These are phyloP conservation scores for Pleurotus citrinopileatus DNA, from an alignment of 768 basidiomycete genomes.

Conservation along the genomic window DNA sequence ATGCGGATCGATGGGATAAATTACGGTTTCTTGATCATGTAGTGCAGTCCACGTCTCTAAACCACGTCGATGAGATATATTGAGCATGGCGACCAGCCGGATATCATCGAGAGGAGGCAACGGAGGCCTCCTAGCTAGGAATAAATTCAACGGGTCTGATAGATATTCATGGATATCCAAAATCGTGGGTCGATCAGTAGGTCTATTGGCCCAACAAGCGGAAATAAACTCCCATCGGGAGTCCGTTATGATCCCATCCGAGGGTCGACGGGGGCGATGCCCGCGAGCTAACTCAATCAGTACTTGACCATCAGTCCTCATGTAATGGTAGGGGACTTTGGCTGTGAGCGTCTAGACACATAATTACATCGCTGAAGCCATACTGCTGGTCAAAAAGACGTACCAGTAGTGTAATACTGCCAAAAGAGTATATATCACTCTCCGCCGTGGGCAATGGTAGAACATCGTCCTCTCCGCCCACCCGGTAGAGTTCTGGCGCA, in stretches of 20 bases:
- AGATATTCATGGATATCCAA: neutral
- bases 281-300: constrained; percentile 1
- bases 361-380: neutral
- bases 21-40: neutral
- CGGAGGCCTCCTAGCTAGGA: neutral
- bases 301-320: constrained; percentile 7
- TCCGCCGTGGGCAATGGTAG: neutral
- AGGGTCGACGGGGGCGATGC: neutral
- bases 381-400: neutral
- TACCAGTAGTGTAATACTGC: constrained; percentile 2
- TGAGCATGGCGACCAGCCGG: neutral
- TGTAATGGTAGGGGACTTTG: constrained; percentile 6
- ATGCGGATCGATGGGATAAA: neutral
- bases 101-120: neutral
- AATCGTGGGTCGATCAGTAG: neutral
- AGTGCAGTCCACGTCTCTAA: constrained; percentile 2
- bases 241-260: neutral
- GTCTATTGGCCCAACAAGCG: constrained; percentile 1
- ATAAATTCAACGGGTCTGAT: neutral
- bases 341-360: neutral
- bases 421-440: constrained; percentile 6
- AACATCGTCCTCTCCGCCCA: neutral
- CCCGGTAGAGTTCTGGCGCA: constrained; percentile 2
- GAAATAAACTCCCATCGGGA: neutral
- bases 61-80: neutral